These are phyloP conservation scores for Aspergillus latus DNA, from an alignment of 2,329 filamentous ascomycete species.

Conservation along the genomic window DNA sequence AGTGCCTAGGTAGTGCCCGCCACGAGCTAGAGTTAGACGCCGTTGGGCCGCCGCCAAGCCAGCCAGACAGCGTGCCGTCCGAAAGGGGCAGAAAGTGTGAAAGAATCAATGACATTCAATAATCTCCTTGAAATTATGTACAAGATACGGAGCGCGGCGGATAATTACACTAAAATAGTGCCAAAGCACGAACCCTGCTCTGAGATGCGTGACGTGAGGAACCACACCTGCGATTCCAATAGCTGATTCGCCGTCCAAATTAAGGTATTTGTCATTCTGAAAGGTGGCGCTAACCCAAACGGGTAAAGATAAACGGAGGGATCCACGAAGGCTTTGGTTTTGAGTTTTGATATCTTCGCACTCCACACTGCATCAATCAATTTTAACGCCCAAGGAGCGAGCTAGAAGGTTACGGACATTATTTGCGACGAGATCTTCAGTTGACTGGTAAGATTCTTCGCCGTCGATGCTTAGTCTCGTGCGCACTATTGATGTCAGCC, in stretches of 20 bases:
- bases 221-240: not conserved
- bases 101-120: conserved; percentile 5
- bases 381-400: not conserved
- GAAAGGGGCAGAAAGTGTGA: conserved; percentile 1
- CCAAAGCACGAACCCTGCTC: conserved; percentile 22
- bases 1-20: not conserved
- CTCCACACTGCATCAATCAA: not conserved
- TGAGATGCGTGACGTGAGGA: conserved; percentile 21
- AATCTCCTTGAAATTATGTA: too few species aligned
- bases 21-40: conserved; percentile 10
- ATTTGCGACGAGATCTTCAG: too few species aligned
- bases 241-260: conserved; percentile 20
- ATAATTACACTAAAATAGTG: conserved; percentile 7
- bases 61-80: too few species aligned
- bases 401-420: too few species aligned
- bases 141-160: too few species aligned
- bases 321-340: not conserved
- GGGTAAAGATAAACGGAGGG: conserved; percentile 21
- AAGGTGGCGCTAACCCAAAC: not conserved
- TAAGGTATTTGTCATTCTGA: conserved; percentile 30
- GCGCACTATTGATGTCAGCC: too few species aligned
- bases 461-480: too few species aligned
- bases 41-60: conserved; percentile 14
- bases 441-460: too few species aligned
- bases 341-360: not conserved